Evolutionary conservation across 805 yeast genomes (phyloP).

Genomic region (Kodamaea restingae): DNA sequence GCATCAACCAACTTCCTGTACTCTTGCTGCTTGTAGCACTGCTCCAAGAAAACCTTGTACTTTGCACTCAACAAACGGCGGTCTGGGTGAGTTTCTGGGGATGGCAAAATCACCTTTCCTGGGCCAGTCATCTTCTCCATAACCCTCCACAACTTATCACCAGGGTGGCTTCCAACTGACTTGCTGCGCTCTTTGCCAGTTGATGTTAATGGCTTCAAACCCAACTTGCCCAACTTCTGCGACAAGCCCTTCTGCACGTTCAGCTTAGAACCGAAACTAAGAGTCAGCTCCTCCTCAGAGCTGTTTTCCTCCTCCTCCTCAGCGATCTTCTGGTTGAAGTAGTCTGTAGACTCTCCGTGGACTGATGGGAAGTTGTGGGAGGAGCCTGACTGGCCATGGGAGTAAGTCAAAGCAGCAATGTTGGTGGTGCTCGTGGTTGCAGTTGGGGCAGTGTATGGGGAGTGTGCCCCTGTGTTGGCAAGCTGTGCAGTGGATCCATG

Average conservation of each 20-base stretch:
- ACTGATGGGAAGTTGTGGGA: constrained; percentile 28
- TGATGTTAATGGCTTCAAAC: constrained; percentile 39
- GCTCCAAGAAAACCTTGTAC: constrained; percentile 82
- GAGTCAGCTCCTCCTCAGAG: constrained; percentile 46
- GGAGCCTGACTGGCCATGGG: constrained; percentile 23
- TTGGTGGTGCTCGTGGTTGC: constrained; percentile 71
- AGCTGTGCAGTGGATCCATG: constrained; percentile 6
- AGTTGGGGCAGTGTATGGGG: constrained; percentile 77
- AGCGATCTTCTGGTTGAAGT: constrained; percentile 28
- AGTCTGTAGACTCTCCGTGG: constrained; percentile 36
- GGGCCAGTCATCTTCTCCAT: constrained; percentile 83
- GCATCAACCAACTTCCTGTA: constrained; percentile 68
- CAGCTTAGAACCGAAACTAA: constrained; percentile 59
- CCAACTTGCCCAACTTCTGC: constrained; percentile 35
- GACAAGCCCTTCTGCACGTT: constrained; percentile 52
- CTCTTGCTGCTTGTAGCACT: constrained; percentile 73
- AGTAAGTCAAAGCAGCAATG: constrained; percentile 47
- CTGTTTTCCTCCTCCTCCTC: constrained; percentile 35
- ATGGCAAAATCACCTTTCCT: constrained; percentile 75
- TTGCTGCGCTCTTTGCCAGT: constrained; percentile 17
- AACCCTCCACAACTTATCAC: constrained; percentile 75
- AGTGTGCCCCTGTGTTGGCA: constrained; percentile 34
- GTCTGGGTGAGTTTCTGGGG: constrained; percentile 54
- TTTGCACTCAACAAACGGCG: constrained; percentile 69
- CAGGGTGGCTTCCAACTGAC: constrained; percentile 27